Percentiles rank a stretch among this genome's conserved stretches.
These are phyloP conservation scores for Epichloe sibirici DNA, from an alignment of 2,329 filamentous ascomycete species.

Conservation along the genomic window DNA sequence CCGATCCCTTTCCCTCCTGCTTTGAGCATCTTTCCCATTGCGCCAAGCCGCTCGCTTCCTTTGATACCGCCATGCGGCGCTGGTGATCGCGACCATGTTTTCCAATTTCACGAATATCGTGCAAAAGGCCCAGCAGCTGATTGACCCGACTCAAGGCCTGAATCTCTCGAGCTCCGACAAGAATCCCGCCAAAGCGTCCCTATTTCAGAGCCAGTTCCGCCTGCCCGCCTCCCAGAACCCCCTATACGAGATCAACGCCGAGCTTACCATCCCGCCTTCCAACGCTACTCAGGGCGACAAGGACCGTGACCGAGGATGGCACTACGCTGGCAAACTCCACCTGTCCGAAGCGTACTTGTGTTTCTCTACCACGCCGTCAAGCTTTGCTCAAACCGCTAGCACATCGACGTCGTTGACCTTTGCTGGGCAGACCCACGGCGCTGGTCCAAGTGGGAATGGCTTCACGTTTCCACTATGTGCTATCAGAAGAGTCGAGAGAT, in stretches of 20 bases:
- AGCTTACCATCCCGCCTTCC: conserved; percentile 73
- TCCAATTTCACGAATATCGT: conserved; percentile 65
- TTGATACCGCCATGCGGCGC: conserved; percentile 26
- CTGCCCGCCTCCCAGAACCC: conserved; percentile 86
- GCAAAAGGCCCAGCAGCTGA: conserved; percentile 89
- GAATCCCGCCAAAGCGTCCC: conserved; percentile 77
- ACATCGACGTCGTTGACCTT: conserved; percentile 70
- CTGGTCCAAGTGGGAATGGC: conserved; percentile 85
- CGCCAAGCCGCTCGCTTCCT: not conserved
- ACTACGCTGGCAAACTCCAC: conserved; percentile 87
- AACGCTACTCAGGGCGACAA: conserved; percentile 60
- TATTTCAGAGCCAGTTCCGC: conserved; percentile 95
- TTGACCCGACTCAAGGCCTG: conserved; percentile 74
- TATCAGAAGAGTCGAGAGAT: conserved; percentile 79
- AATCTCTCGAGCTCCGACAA: conserved; percentile 61
- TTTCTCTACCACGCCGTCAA: conserved; percentile 88
- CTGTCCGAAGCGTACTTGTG: conserved; percentile 90
- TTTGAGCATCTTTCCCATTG: not conserved
- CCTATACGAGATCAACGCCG: conserved; percentile 90
- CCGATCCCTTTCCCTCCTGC: not conserved
- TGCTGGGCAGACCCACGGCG: conserved; percentile 85
- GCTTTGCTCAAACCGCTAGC: conserved; percentile 71
- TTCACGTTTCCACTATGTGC: conserved; percentile 90
- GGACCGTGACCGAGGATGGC: conserved; percentile 62
- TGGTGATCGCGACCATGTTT: conserved; percentile 38